Percentiles rank a stretch among this genome's conserved stretches.
Conservation (phyloP, 495 filamentous ascomycete species). For the Clohesyomyces aquaticus region DNA sequence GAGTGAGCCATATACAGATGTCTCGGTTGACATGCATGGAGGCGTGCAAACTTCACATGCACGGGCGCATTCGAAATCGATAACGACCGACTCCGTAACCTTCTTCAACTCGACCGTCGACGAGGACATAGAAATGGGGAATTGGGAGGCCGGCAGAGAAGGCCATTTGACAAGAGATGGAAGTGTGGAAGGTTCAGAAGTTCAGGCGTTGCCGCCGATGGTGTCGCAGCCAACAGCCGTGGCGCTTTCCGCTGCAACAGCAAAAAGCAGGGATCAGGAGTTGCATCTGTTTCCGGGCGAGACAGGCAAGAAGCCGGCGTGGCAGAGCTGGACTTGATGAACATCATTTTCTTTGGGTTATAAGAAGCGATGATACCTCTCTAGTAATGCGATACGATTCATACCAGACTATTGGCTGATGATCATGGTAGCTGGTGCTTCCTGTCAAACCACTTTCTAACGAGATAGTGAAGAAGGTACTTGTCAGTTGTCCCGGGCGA, state of each 20-base stretch:
- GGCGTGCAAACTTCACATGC: neutral
- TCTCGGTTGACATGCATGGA: neutral
- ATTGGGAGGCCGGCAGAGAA: too few species aligned
- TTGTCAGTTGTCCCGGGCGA: too few species aligned
- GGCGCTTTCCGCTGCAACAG: neutral
- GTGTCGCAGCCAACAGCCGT: neutral
- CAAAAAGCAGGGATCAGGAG: neutral
- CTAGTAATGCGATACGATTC: neutral
- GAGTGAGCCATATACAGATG: neutral
- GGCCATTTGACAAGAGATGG: neutral
- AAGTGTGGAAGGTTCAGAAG: neutral
- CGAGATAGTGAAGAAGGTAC: neutral
- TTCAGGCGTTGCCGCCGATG: neutral
- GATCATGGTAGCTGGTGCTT: neutral
- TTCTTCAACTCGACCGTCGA: neutral
- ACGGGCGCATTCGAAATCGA: neutral
- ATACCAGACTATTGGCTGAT: neutral
- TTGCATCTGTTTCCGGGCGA: neutral
- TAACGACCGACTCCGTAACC: neutral
- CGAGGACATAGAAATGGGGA: neutral
- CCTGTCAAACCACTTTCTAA: neutral
- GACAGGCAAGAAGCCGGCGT: neutral
- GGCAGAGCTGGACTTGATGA: neutral
- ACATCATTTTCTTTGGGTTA: neutral
- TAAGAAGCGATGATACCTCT: neutral